phyloP scores from a whole-genome alignment of 371 early-diverging fungal genomes.

The Dichotomocladium elegans region DNA sequence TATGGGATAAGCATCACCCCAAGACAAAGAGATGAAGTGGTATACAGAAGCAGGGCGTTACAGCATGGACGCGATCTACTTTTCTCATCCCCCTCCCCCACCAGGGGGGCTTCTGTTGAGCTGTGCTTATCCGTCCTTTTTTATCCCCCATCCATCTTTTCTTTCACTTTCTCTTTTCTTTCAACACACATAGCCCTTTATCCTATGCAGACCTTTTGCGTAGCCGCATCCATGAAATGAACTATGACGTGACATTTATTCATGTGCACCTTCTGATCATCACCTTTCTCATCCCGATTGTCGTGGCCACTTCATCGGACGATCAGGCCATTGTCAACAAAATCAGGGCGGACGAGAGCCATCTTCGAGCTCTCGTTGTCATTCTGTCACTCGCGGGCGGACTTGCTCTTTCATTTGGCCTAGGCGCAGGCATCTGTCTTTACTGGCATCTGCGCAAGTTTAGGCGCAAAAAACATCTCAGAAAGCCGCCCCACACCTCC shows the following conservation, averaged over 20 bases:
- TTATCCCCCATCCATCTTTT: background rate
- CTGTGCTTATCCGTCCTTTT: background rate
- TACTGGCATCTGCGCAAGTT: slow-evolving; percentile 15
- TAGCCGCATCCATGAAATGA: too few relatives aligned
- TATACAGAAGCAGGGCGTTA: too few relatives aligned
- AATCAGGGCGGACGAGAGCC: slow-evolving; percentile 14
- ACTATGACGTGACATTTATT: too few relatives aligned
- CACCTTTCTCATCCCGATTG: background rate
- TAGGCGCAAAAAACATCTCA: background rate
- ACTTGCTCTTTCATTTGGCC: slow-evolving; percentile 12
- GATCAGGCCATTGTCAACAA: slow-evolving; percentile 4
- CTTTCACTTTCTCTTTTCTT: slow-evolving; percentile 5
- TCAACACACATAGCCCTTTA: background rate
- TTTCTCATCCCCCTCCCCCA: too few relatives aligned
- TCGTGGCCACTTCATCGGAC: background rate
- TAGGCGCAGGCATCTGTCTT: slow-evolving; percentile 20
- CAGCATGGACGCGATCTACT: too few relatives aligned
- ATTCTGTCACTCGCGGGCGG: slow-evolving; percentile 21
- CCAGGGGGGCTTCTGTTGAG: too few relatives aligned
- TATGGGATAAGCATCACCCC: too few relatives aligned
- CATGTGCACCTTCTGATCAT: background rate
- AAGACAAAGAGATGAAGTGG: too few relatives aligned
- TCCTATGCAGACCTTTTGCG: too few relatives aligned
- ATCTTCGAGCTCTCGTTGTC: slow-evolving; percentile 16
- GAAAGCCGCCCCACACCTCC: background rate